Evolutionary conservation across 345 rosid species (phyloP).

Genomic region (Salix viminalis): DNA sequence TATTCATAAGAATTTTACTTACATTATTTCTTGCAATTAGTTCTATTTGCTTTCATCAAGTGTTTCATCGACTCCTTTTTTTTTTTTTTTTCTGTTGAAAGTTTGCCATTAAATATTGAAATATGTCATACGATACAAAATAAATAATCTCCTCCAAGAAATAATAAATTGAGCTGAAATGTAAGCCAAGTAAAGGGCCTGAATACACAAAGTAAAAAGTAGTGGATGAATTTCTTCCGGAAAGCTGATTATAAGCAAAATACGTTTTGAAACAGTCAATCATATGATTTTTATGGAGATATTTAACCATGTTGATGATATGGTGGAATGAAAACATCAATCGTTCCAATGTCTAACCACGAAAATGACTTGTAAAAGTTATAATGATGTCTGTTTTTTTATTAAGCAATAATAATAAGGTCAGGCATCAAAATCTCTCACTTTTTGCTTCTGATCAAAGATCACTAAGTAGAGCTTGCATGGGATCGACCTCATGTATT

Average conservation of each 20-base stretch:
- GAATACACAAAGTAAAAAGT: too few species aligned
- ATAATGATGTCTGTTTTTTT: slow-evolving; percentile 1
- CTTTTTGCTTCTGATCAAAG: slow-evolving; percentile 14
- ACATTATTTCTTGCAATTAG: neutral
- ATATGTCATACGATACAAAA: neutral
- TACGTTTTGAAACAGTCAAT: too few species aligned
- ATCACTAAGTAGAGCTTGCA: neutral
- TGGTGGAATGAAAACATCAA: slow-evolving; percentile 37
- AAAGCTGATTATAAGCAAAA: too few species aligned
- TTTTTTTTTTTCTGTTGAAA: neutral
- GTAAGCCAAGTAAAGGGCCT: too few species aligned
- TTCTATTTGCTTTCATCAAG: neutral
- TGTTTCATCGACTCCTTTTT: neutral
- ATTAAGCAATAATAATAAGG: slow-evolving; percentile 1
- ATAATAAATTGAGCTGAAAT: neutral
- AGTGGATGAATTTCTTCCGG: too few species aligned
- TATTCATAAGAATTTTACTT: neutral
- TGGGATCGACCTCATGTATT: neutral
- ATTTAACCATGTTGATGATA: neutral
- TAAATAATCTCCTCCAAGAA: neutral
- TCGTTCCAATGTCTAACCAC: slow-evolving; percentile 24
- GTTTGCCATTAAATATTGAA: neutral
- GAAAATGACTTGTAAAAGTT: slow-evolving; percentile 12
- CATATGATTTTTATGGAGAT: neutral
- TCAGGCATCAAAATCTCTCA: slow-evolving; percentile 29